Percentiles rank a stretch among this genome's conserved stretches.
Conservation (phyloP, 2,329 filamentous ascomycete genomes). For the Neophaeococcomyces mojaviensis region DNA sequence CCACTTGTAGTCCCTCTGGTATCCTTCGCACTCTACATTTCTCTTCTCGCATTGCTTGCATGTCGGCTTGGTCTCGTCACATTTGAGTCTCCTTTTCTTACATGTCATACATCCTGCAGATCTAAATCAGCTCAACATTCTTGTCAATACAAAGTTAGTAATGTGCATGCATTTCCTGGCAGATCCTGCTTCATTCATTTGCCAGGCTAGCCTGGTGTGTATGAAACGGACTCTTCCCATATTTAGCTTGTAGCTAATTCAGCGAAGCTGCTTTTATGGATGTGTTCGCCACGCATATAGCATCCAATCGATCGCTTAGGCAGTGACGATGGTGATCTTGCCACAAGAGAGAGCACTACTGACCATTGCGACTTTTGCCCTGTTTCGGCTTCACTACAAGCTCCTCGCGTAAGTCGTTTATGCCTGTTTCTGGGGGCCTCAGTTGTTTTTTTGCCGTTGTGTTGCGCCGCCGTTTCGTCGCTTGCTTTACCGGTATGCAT, state of each 20-base stretch:
- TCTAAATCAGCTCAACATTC: slow-evolving; percentile 4
- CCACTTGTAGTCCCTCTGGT: slow-evolving; percentile 72
- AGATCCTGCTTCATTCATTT: no score
- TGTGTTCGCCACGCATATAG: background rate
- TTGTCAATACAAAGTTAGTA: slow-evolving; percentile 1
- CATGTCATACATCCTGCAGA: slow-evolving; percentile 61
- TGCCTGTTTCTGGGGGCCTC: slow-evolving; percentile 21
- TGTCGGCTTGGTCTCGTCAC: slow-evolving; percentile 63
- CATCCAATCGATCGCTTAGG: background rate
- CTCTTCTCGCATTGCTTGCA: slow-evolving; percentile 61
- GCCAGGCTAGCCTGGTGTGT: no score
- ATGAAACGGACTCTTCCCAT: no score
- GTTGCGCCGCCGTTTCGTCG: slow-evolving; percentile 23
- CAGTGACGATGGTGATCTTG: background rate
- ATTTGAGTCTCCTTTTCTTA: slow-evolving; percentile 66
- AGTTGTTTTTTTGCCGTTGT: slow-evolving; percentile 23
- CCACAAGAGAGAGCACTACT: no score
- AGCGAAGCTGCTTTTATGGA: no score
- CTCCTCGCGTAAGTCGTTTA: no score
- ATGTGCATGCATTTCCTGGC: no score
- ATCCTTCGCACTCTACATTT: slow-evolving; percentile 60
- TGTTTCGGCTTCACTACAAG: slow-evolving; percentile 60
- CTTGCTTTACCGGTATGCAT: slow-evolving; percentile 21
- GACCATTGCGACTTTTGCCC: slow-evolving; percentile 70
- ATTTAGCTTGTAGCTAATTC: no score